These are phyloP conservation scores for Alternaria sp. DNA, from an alignment of 2,329 filamentous ascomycete genomes.

Conservation along the genomic window DNA sequence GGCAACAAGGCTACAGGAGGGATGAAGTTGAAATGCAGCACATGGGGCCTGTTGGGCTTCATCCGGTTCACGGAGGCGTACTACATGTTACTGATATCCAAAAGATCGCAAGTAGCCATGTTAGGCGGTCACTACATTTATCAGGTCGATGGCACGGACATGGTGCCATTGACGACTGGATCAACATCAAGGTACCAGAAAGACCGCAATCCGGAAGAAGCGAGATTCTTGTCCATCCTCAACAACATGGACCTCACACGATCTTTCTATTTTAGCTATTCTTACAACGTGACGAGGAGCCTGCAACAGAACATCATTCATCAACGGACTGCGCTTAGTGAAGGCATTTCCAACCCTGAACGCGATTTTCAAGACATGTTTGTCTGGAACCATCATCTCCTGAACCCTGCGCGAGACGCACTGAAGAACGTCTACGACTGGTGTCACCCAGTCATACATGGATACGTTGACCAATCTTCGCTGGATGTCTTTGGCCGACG, in stretches of 20 bases:
- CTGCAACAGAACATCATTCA: constrained; percentile 89
- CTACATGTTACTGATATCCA: constrained; percentile 97
- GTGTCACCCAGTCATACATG: constrained; percentile 95
- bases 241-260: constrained; percentile 88
- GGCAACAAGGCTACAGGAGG: constrained; percentile 91
- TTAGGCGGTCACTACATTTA: constrained; percentile 96
- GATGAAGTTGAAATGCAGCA: constrained; percentile 84
- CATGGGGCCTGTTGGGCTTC: constrained; percentile 94
- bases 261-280: constrained; percentile 98
- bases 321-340: constrained; percentile 73
- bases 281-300: constrained; percentile 92
- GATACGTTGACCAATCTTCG: constrained; percentile 89
- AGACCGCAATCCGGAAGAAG: constrained; percentile 88
- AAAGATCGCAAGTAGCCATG: constrained; percentile 94
- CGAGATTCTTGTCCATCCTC: constrained; percentile 84
- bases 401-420: constrained; percentile 72
- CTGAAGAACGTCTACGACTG: constrained; percentile 89
- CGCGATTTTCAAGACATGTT: constrained; percentile 92
- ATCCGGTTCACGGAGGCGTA: constrained; percentile 94
- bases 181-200: constrained; percentile 70
- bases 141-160: constrained; percentile 90
- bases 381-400: constrained; percentile 92
- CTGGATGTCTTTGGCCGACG: constrained; percentile 79
- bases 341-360: constrained; percentile 65
- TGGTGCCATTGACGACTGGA: constrained; percentile 82